Base-by-base conservation (phyloP, 139 green algal species). In the Coelastrella sp. region DNA sequence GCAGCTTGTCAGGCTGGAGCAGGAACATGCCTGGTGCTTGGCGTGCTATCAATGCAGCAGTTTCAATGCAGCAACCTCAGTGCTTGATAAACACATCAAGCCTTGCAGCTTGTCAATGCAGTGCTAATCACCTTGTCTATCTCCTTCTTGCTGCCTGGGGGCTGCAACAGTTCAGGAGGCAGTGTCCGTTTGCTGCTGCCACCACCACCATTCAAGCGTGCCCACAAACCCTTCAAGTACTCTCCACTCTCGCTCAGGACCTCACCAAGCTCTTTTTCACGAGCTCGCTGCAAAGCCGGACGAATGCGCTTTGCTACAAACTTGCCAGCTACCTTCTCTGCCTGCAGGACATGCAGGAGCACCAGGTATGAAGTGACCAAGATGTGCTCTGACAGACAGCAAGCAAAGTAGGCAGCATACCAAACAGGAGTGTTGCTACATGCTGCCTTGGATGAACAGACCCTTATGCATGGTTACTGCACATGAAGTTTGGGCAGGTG, bases 211-310 rank as follows among this genome's bases (percentile, higher is more conserved):
- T 99, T 99, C 7, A 99, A 93, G 56, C 96, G 94, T 20, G 90
- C 87, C 96, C 96, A 98, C 65, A 98, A 87, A 6, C 94, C 96
- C 6, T 74, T 78, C 57, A 96, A 94, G 93, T 95, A 97, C 20
- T 79, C 57, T 8, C 92, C 92, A 6, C 88, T 92, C 6, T 90
- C 86, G n/a, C 90, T 88, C 24, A 97, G 59, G 79, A 96, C 92
- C 82, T 96, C 68, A 15, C 94, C 49, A 20, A 96, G 61, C 72
- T 96, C 94, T 75, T 93, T 79, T 61, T 96, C 75, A 1, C 81
- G 63, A 19, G 91, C 91, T n/a, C 93, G 91, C 83, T 95, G 91
- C 60, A 98, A 93, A 27, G 94, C 96, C 8, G 96, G 95, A 92
- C 95, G 95, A 85, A 97, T 93, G 82, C 93, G 92, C 35, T 84